These are phyloP conservation scores for Fragosphaeria purpurea DNA, from an alignment of 2,329 filamentous ascomycete genomes.

Conservation along the genomic window DNA sequence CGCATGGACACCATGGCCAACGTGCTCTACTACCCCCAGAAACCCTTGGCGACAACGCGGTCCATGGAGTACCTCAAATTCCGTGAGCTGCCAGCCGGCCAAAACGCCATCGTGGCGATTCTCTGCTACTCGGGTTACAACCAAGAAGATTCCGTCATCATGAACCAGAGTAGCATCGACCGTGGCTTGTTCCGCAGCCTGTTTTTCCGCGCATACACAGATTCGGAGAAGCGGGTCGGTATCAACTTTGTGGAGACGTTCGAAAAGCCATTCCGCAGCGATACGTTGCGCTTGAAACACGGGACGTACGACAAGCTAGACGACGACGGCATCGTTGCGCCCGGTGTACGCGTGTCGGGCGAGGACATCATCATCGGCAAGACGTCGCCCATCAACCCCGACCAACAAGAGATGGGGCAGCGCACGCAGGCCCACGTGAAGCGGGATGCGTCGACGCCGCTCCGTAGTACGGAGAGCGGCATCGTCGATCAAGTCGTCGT, in stretches of 20 bases:
- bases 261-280: conserved; percentile 82
- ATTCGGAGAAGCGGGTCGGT: conserved; percentile 92
- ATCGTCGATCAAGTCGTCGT: conserved; percentile 90
- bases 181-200: conserved; percentile 93
- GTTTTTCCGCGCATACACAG: conserved; percentile 95
- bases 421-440: conserved; percentile 84
- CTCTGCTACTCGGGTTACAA: conserved; percentile 97
- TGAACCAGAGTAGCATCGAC: conserved; percentile 99
- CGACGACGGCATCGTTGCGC: conserved; percentile 87
- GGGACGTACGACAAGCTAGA: conserved; percentile 97
- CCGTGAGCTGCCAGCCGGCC: conserved; percentile 89
- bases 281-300: conserved; percentile 86
- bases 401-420: conserved; percentile 88
- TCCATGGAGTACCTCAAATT: conserved; percentile 99
- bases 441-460: conserved; percentile 87
- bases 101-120: conserved; percentile 98
- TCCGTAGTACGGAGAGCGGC: conserved; percentile 92
- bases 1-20: conserved; percentile 99
- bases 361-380: conserved; percentile 99
- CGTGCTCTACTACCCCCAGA: conserved; percentile 97
- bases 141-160: conserved; percentile 99
- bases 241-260: conserved; percentile 89
- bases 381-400: conserved; percentile 86
- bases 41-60: conserved; percentile 87
- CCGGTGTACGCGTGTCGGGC: conserved; percentile 87